phyloP scores from a whole-genome alignment of 2,329 filamentous ascomycete species.

The Cladosporium sp. region DNA sequence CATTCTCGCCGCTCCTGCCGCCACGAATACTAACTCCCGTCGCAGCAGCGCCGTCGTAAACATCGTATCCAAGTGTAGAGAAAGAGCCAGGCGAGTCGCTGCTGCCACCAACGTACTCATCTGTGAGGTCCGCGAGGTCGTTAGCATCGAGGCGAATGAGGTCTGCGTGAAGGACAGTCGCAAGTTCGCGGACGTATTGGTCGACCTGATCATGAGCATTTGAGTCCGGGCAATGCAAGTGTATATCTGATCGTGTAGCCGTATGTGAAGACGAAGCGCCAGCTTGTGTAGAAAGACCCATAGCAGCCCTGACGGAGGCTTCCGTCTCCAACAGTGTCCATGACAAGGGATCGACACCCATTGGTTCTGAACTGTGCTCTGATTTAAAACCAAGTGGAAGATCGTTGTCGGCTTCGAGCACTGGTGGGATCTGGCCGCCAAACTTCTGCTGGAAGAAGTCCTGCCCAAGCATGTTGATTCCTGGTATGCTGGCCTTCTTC shows the following conservation, averaged over 20 bases:
- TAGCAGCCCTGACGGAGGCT: conserved; percentile 28
- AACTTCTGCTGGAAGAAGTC: conserved; percentile 30
- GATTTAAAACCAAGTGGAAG: conserved; percentile 14
- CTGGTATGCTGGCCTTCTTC: conserved; percentile 20
- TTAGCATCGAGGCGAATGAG: conserved; percentile 69
- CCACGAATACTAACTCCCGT: conserved; percentile 12
- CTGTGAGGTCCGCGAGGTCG: conserved; percentile 69
- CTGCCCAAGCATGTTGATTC: conserved; percentile 23
- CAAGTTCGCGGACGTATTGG: conserved; percentile 64
- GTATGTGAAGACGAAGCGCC: conserved; percentile 27
- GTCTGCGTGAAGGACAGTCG: conserved; percentile 64
- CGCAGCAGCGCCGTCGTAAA: conserved; percentile 45
- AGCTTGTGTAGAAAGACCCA: conserved; percentile 2
- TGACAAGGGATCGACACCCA: conserved; percentile 11
- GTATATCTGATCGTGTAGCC: conserved; percentile 34
- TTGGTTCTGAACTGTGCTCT: not conserved
- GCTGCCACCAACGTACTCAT: conserved; percentile 65
- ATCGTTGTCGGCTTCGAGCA: conserved; percentile 13
- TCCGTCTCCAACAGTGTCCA: conserved; percentile 33
- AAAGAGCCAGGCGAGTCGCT: conserved; percentile 53
- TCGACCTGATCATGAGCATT: conserved; percentile 58
- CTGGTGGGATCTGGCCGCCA: conserved; percentile 11
- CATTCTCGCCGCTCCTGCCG: conserved; percentile 22
- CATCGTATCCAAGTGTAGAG: conserved; percentile 55
- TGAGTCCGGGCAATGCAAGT: conserved; percentile 56